These are phyloP conservation scores for Parachaetomium inaequale DNA, from an alignment of 495 filamentous ascomycete species.

Conservation along the genomic window DNA sequence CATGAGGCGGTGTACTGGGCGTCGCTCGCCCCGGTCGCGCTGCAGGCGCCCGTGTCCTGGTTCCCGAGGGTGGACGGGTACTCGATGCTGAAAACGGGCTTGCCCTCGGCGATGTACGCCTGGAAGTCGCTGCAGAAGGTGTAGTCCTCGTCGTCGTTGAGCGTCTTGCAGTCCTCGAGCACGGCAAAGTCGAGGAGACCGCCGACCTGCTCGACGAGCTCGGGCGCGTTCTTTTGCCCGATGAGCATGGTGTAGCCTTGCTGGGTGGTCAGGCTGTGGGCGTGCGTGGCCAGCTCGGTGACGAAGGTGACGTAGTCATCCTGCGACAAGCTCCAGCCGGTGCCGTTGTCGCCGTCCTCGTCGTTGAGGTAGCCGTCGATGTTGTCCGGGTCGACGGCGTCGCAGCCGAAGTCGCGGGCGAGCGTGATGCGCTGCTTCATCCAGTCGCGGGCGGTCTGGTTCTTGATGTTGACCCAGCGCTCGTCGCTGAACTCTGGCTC, in stretches of 20 bases:
- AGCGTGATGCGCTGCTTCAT: conserved; percentile 54
- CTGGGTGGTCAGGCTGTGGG: conserved; percentile 45
- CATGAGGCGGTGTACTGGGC: conserved; percentile 24
- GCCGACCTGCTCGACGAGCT: conserved; percentile 53
- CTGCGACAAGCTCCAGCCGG: conserved; percentile 53
- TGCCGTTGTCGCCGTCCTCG: conserved; percentile 31
- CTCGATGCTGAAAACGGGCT: conserved; percentile 72
- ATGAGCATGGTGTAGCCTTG: conserved; percentile 46
- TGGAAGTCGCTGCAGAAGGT: conserved; percentile 51
- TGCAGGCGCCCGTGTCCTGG: conserved; percentile 22
- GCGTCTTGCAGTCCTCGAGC: conserved; percentile 65
- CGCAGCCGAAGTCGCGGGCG: conserved; percentile 58
- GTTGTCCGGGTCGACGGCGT: conserved; percentile 70
- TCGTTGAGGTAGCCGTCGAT: conserved; percentile 58
- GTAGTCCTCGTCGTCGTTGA: conserved; percentile 40
- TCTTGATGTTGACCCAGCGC: conserved; percentile 60
- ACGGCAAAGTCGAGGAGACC: conserved; percentile 60
- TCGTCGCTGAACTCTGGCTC: conserved; percentile 53
- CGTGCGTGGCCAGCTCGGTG: conserved; percentile 52
- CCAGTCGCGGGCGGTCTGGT: conserved; percentile 53
- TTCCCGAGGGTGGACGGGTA: conserved; percentile 44
- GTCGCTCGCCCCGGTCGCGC: conserved; percentile 31
- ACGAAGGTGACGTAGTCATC: conserved; percentile 55
- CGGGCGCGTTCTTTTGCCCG: conserved; percentile 63
- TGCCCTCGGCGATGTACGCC: conserved; percentile 53